These are phyloP conservation scores for Pseudocercospora ulei DNA, from an alignment of 2,329 filamentous ascomycete species.

Conservation along the genomic window DNA sequence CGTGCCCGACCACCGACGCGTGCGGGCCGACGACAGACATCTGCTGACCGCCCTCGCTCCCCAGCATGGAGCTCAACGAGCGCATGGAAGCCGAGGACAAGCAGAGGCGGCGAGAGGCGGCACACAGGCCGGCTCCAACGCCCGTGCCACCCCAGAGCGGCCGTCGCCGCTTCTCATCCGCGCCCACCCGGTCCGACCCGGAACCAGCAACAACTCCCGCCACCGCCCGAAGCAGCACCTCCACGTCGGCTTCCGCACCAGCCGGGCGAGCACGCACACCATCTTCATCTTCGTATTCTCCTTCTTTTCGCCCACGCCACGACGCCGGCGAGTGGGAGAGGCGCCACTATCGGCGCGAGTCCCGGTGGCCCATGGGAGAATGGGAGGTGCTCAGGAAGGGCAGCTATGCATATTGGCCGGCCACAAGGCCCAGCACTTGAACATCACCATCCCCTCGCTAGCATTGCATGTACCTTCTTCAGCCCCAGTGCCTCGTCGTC, in stretches of 20 bases:
- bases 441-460: not conserved
- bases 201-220: no score
- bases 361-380: not conserved
- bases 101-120: not conserved
- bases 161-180: not conserved
- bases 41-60: not conserved
- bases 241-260: no score
- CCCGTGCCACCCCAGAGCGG: not conserved
- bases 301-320: no score
- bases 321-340: constrained; percentile 10
- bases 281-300: no score
- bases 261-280: no score
- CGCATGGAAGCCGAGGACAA: constrained; percentile 11
- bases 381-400: constrained; percentile 10
- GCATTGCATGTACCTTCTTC: no score
- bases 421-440: not conserved
- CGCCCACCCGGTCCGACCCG: no score
- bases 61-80: constrained; percentile 14
- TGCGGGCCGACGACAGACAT: no score
- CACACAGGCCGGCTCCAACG: not conserved
- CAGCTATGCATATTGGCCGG: constrained; percentile 14
- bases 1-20: no score
- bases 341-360: constrained; percentile 9
- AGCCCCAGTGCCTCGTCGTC: no score
- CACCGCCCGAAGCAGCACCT: no score